Evolutionary conservation across 257 asterid species (phyloP).

Genomic region (Echites panduratus): DNA sequence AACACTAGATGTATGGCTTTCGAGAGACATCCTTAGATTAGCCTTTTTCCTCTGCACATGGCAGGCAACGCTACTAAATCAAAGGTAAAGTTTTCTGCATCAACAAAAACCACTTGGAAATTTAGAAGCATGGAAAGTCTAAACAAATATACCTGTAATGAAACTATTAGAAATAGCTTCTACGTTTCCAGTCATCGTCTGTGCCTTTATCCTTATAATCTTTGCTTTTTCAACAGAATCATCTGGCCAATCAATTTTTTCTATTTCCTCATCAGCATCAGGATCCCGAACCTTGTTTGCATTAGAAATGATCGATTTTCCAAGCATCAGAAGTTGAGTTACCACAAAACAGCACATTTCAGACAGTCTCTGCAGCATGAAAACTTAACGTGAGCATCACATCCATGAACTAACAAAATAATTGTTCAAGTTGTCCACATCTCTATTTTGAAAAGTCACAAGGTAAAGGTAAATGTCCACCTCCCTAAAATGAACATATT

Average conservation of each 20-base stretch:
- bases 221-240: slow-evolving; percentile 83
- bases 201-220: slow-evolving; percentile 58
- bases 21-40: neutral
- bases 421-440: neutral
- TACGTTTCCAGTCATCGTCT: slow-evolving; percentile 54
- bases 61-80: neutral
- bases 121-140: neutral
- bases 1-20: neutral
- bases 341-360: slow-evolving; percentile 93
- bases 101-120: neutral
- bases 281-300: slow-evolving; percentile 50
- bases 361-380: slow-evolving; percentile 69
- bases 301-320: slow-evolving; percentile 62
- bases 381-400: slow-evolving; percentile 18
- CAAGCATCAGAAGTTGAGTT: slow-evolving; percentile 77
- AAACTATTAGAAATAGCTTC: slow-evolving; percentile 74
- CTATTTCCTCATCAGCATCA: slow-evolving; percentile 50
- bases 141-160: slow-evolving; percentile 54
- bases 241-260: slow-evolving; percentile 79
- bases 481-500: neutral
- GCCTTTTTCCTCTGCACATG: neutral
- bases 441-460: neutral
- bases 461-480: neutral
- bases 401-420: neutral
- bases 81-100: neutral